Percentiles rank a stretch among this genome's conserved stretches.
These are phyloP conservation scores for Galerina marginata DNA, from an alignment of 768 basidiomycete genomes.

Conservation along the genomic window DNA sequence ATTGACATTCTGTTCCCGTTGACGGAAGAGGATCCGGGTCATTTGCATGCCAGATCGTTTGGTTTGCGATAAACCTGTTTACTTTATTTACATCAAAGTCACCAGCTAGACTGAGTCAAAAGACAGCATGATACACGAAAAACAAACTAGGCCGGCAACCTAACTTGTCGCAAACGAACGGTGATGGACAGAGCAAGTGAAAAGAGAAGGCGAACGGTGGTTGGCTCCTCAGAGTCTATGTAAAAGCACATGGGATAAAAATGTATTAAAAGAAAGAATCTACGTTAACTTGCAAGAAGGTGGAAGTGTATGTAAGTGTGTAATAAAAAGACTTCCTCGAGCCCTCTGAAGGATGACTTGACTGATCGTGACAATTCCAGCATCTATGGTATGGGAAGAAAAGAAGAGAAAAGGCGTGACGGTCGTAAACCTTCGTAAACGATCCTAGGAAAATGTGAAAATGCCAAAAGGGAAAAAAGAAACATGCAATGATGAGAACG, in stretches of 20 bases:
- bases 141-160: conserved; percentile 5
- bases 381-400: not conserved
- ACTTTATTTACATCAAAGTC: no score
- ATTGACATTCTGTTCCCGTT: no score
- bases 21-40: no score
- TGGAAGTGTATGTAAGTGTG: not conserved
- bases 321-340: not conserved
- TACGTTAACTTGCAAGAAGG: not conserved
- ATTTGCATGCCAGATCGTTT: no score
- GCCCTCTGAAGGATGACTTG: not conserved
- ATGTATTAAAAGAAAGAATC: no score
- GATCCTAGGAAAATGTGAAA: not conserved
- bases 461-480: not conserved
- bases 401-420: not conserved
- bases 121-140: not conserved
- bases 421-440: not conserved
- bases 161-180: not conserved
- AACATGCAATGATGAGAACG: not conserved
- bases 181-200: not conserved
- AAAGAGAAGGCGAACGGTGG: not conserved
- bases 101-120: no score
- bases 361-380: not conserved
- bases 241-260: no score
- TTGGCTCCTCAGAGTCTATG: not conserved
- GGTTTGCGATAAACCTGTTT: no score